phyloP scores from a whole-genome alignment of 495 filamentous ascomycete species.

The Extremus antarcticus region DNA sequence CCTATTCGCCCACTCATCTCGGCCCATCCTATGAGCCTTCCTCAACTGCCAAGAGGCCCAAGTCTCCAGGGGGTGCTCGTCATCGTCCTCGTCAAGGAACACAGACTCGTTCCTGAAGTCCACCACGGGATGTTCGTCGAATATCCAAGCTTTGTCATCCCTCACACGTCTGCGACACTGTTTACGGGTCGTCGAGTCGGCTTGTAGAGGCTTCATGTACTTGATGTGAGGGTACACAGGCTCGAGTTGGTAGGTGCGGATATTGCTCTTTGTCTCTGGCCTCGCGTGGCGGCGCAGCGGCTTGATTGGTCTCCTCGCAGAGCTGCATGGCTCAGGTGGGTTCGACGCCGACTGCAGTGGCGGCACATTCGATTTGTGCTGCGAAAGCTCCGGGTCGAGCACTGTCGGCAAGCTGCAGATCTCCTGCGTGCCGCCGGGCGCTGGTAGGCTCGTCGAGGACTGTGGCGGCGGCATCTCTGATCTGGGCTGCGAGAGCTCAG shows the following conservation, averaged over 20 bases:
- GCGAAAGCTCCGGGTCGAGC: not conserved
- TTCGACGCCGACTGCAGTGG: not conserved
- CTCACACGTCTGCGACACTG: not conserved
- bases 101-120: not conserved
- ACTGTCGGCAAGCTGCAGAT: not conserved
- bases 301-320: not conserved
- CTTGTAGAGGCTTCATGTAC: too few relatives aligned
- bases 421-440: too few relatives aligned
- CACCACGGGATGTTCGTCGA: not conserved
- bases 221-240: too few relatives aligned
- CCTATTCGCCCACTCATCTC: too few relatives aligned
- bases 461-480: too few relatives aligned
- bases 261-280: too few relatives aligned
- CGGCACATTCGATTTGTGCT: not conserved
- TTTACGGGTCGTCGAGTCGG: too few relatives aligned
- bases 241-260: too few relatives aligned
- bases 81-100: not conserved
- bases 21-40: too few relatives aligned
- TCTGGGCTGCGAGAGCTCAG: not conserved
- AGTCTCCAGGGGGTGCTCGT: too few relatives aligned
- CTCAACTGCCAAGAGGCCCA: too few relatives aligned
- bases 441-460: too few relatives aligned
- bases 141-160: not conserved
- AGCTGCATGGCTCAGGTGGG: not conserved
- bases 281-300: not conserved